Evolutionary conservation across 192 early-diverging fungal genomes (phyloP).

Genomic region (Coemansia sp.): DNA sequence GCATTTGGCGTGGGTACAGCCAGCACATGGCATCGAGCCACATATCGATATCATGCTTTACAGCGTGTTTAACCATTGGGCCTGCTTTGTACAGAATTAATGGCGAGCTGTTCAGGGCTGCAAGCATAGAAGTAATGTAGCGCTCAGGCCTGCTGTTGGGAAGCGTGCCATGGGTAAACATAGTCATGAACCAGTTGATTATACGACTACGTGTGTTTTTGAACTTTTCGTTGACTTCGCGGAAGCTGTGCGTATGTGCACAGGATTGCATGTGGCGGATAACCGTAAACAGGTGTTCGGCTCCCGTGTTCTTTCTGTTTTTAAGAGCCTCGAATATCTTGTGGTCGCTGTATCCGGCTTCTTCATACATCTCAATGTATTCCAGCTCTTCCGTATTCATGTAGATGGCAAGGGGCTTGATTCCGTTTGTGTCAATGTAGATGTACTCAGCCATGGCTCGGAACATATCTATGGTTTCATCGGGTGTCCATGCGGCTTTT

Average conservation of each 20-base stretch:
- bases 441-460: conserved; percentile 49
- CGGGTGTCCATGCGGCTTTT: conserved; percentile 18
- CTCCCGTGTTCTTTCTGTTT: conserved; percentile 16
- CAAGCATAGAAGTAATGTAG: conserved; percentile 31
- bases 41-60: conserved; percentile 37
- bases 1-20: conserved; percentile 39
- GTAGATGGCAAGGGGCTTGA: conserved; percentile 44
- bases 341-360: conserved; percentile 13
- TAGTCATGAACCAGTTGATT: conserved; percentile 35
- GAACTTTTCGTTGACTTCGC: conserved; percentile 44
- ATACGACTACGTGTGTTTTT: conserved; percentile 48
- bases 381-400: conserved; percentile 30
- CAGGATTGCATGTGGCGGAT: conserved; percentile 30
- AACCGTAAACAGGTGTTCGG: conserved; percentile 28
- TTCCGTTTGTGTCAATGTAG: conserved; percentile 33
- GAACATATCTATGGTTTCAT: conserved; percentile 33
- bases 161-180: conserved; percentile 23
- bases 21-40: conserved; percentile 49
- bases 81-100: neutral
- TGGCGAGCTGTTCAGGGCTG: conserved; percentile 24
- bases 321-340: conserved; percentile 7
- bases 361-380: conserved; percentile 27
- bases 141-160: conserved; percentile 25
- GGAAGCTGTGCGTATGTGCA: conserved; percentile 14
- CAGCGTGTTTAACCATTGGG: conserved; percentile 13